Percentiles rank a stretch among this genome's conserved stretches.
phyloP scores from a whole-genome alignment of 2,329 filamentous ascomycete genomes.

The Penicillium rolfsii region DNA sequence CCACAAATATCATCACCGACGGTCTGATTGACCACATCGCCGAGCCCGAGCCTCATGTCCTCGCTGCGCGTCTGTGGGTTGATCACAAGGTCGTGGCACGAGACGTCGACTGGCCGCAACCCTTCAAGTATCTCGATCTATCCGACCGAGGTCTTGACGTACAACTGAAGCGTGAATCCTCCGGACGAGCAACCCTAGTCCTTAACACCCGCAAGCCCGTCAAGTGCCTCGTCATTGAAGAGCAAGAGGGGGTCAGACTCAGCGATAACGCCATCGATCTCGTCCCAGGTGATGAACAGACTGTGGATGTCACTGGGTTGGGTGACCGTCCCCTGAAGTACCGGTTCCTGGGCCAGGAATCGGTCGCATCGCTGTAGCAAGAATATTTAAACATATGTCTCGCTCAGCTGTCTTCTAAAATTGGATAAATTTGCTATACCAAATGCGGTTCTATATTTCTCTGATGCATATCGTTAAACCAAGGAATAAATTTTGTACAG shows the following conservation, averaged over 20 bases:
- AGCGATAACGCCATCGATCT: slow-evolving; percentile 62
- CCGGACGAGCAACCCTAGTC: slow-evolving; percentile 37
- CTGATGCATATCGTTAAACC: neutral
- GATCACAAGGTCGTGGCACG: slow-evolving; percentile 55
- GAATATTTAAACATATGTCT: too few species aligned
- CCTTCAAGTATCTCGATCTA: slow-evolving; percentile 62
- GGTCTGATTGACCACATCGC: slow-evolving; percentile 55
- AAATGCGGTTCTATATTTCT: neutral
- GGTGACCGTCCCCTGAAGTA: slow-evolving; percentile 29
- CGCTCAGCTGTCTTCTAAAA: neutral
- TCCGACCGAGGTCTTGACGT: slow-evolving; percentile 55
- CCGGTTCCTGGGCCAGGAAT: slow-evolving; percentile 34
- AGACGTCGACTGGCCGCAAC: slow-evolving; percentile 64
- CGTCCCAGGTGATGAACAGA: slow-evolving; percentile 61
- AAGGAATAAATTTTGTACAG: neutral
- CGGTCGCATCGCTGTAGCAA: slow-evolving; percentile 6
- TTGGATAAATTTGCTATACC: neutral
- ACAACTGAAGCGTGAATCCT: slow-evolving; percentile 39
- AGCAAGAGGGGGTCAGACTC: slow-evolving; percentile 57
- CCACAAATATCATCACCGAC: slow-evolving; percentile 54
- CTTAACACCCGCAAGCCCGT: slow-evolving; percentile 57
- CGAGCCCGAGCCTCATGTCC: slow-evolving; percentile 58
- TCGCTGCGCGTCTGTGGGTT: slow-evolving; percentile 57
- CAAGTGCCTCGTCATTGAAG: slow-evolving; percentile 64
- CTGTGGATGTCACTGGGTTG: slow-evolving; percentile 33